These are phyloP conservation scores for Amphirosellinia nigrospora DNA, from an alignment of 495 filamentous ascomycete genomes.

Conservation along the genomic window DNA sequence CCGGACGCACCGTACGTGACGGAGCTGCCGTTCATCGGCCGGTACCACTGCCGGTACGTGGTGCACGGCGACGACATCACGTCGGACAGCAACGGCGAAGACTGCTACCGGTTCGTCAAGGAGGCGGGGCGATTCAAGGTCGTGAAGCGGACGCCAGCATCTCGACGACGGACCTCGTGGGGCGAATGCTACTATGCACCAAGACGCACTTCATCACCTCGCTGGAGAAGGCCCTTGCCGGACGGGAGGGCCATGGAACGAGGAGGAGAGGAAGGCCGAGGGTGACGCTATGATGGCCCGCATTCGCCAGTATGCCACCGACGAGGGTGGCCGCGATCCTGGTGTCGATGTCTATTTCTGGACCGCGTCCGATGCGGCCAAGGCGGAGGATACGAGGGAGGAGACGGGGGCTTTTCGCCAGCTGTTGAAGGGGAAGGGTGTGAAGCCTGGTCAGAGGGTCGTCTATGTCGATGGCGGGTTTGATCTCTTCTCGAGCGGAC, in stretches of 20 bases:
- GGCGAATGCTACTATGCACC: constrained; percentile 94
- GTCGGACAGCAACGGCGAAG: constrained; percentile 81
- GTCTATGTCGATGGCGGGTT: constrained; percentile 97
- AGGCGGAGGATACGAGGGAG: constrained; percentile 52
- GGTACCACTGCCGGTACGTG: constrained; percentile 90
- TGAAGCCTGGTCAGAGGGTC: constrained; percentile 77
- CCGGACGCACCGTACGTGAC: constrained; percentile 95
- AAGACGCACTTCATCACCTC: constrained; percentile 85
- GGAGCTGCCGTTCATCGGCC: constrained; percentile 87
- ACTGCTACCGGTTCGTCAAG: constrained; percentile 98
- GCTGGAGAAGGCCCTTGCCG: constrained; percentile 67
- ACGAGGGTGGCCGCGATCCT: constrained; percentile 73
- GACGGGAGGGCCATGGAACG: constrained; percentile 74
- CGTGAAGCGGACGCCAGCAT: constrained; percentile 95
- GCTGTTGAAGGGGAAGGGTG: constrained; percentile 69
- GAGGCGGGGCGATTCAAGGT: constrained; percentile 88
- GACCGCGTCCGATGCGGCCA: constrained; percentile 61
- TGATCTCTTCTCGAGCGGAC: constrained; percentile 94
- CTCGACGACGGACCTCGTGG: constrained; percentile 95
- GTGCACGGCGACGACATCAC: constrained; percentile 93
- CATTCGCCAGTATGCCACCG: constrained; percentile 84
- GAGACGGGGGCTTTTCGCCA: constrained; percentile 64
- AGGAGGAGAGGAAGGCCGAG: constrained; percentile 65
- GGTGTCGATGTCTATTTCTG: constrained; percentile 83
- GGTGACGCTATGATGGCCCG: constrained; percentile 69